Evolutionary conservation across 768 basidiomycete species (phyloP), one percentile per base, ranked within the genome.

Genomic region (Mycena amicta): DNA sequence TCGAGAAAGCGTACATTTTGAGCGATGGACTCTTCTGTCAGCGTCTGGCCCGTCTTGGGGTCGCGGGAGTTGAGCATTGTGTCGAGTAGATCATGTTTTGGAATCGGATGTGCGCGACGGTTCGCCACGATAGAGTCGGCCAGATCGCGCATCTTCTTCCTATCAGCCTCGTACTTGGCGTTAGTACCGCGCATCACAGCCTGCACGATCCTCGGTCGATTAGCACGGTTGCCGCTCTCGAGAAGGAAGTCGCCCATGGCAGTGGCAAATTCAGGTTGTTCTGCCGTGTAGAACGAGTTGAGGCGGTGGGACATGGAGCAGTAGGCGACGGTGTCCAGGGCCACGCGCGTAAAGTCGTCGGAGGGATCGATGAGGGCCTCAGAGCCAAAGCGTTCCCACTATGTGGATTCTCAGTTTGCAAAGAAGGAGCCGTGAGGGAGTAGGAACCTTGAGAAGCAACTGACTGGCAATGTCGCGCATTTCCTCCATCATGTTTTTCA

Each of bases 281-380:
- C 60, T 29, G 74, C 71, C 71, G 65, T 68, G 57, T 81, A 80
- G 66, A 79, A 81, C 1, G 79, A 79, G 64, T 83, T 83, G 45
- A 81, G 60, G 6, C 80, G 67, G 56, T 78, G 70, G 2, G 68
- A 72, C 76, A 80, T 79, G 29, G 78, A 71, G 60, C 77, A 80
- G 20, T 76, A 70, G 1, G 78, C 74, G 53, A 82, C 72, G 3
- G 80, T 78, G 57, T 82, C 81, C 37, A 82, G 71, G 1, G 81
- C 75, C 22, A 81, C 71, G 16, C 77, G 72, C 33, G 81, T 82
- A 57, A 78, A 81, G 64, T 82, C 80, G 41, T 78, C 76, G 0
- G 76, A 68, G 4, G 79, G 75, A 45, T 80, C 76, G 52, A 82
- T 76, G 29, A 67, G 57, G 47, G 71, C 65, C 6, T 72, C 68